These are phyloP conservation scores for Penicillium corylophilum DNA, from an alignment of 2,329 filamentous ascomycete genomes.

Conservation along the genomic window DNA sequence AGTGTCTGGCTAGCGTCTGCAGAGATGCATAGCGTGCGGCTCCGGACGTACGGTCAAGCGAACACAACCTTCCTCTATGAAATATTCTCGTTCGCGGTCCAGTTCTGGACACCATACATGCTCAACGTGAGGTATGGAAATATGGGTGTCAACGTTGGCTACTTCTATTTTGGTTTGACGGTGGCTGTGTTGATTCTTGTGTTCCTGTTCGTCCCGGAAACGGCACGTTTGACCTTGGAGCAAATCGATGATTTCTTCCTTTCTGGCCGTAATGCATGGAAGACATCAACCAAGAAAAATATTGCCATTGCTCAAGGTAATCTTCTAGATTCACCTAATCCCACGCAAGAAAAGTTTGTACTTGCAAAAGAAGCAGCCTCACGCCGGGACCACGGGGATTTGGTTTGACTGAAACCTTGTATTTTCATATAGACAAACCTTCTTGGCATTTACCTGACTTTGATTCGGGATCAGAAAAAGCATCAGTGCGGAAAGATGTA, in stretches of 20 bases:
- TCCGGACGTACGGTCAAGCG: constrained; percentile 26
- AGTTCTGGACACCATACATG: constrained; percentile 27
- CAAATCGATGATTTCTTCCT: constrained; percentile 23
- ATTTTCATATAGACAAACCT: too few species aligned
- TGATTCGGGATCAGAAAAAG: not conserved
- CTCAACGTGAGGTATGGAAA: constrained; percentile 20
- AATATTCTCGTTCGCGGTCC: constrained; percentile 20
- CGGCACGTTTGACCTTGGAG: constrained; percentile 19
- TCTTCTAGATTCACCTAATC: not conserved
- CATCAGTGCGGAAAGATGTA: not conserved
- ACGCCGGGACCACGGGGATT: not conserved
- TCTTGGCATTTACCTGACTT: not conserved
- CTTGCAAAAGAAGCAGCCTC: not conserved
- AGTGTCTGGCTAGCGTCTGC: constrained; percentile 19
- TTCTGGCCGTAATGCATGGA: constrained; percentile 14
- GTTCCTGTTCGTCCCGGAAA: constrained; percentile 19
- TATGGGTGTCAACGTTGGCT: constrained; percentile 23
- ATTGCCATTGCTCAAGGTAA: constrained; percentile 1
- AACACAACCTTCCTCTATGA: constrained; percentile 22
- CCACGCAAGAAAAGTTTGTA: not conserved
- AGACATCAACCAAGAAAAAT: constrained; percentile 17
- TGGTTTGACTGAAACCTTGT: not conserved
- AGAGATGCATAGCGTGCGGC: constrained; percentile 26
- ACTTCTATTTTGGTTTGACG: constrained; percentile 21
- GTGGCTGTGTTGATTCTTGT: constrained; percentile 4